Evolutionary conservation across 345 rosid species (phyloP).

Genomic region (Passiflora organensis): DNA sequence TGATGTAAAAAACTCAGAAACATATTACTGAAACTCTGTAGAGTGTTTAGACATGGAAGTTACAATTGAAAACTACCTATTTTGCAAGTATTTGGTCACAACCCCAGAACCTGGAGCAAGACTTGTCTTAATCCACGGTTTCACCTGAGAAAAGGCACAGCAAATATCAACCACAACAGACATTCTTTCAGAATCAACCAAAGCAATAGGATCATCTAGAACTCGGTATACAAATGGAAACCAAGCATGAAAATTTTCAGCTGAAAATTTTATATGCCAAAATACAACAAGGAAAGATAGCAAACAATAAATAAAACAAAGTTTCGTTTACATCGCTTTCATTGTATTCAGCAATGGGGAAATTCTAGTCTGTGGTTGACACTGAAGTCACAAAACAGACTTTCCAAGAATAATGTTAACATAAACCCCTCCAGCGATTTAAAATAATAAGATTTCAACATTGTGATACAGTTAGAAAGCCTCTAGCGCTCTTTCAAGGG

Average conservation of each 20-base stretch:
- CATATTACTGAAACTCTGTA: background rate
- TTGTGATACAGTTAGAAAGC: background rate
- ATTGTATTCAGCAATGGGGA: too few relatives aligned
- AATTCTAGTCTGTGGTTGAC: too few relatives aligned
- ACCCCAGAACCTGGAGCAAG: constrained; percentile 98
- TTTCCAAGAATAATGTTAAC: too few relatives aligned
- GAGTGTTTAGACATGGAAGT: background rate
- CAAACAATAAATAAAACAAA: background rate
- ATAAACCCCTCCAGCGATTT: too few relatives aligned
- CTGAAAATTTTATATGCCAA: background rate
- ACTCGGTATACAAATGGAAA: background rate
- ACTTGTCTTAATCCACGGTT: constrained; percentile 87
- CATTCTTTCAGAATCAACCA: background rate
- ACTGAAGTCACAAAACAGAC: too few relatives aligned
- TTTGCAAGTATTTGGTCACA: constrained; percentile 78
- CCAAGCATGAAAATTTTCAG: background rate
- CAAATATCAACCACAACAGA: background rate
- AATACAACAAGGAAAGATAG: background rate
- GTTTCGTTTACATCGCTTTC: too few relatives aligned
- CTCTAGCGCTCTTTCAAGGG: background rate
- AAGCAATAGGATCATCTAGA: background rate
- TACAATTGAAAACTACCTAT: constrained; percentile 34
- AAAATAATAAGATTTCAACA: too few relatives aligned
- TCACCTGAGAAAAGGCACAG: constrained; percentile 43
- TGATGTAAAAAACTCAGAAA: constrained; percentile 17